phyloP scores from a whole-genome alignment of 495 filamentous ascomycete genomes.

The Aspergillus bridgeri region DNA sequence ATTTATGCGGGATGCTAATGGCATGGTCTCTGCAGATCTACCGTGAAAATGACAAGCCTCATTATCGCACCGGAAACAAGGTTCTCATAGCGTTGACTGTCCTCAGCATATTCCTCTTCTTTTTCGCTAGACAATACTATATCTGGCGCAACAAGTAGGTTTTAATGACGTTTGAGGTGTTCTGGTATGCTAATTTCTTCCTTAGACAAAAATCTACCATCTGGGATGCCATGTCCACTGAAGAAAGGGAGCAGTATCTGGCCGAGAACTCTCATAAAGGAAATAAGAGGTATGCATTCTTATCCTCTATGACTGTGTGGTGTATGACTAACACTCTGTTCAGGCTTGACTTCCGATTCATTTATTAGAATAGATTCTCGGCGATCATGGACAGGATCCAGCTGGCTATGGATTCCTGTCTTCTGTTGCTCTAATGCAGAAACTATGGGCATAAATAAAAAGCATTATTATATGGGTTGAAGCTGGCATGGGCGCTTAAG shows the following conservation, averaged over 20 bases:
- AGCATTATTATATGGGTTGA: background rate
- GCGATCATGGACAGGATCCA: background rate
- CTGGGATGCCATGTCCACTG: slow-evolving; percentile 59
- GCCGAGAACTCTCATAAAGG: slow-evolving; percentile 61
- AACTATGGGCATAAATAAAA: background rate
- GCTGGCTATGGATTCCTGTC: slow-evolving; percentile 3
- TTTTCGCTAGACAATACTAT: slow-evolving; percentile 60
- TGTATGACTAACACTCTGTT: background rate
- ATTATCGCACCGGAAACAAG: slow-evolving; percentile 64
- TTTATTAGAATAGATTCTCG: slow-evolving; percentile 31
- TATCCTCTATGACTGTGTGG: background rate
- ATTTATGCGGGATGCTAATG: background rate
- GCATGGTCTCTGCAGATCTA: slow-evolving; percentile 48
- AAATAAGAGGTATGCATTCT: slow-evolving; percentile 56
- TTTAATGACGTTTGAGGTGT: background rate
- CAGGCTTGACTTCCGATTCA: slow-evolving; percentile 53
- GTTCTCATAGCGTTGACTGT: slow-evolving; percentile 55
- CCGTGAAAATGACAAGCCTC: slow-evolving; percentile 59
- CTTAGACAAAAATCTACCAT: slow-evolving; percentile 38
- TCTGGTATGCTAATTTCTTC: slow-evolving; percentile 8
- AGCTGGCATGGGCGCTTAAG: background rate
- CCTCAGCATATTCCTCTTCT: slow-evolving; percentile 54
- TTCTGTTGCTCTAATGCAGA: background rate
- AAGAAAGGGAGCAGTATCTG: slow-evolving; percentile 61
- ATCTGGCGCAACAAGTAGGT: slow-evolving; percentile 54